Conservation (phyloP, 768 basidiomycete genomes). For the Termitomyces sp. region DNA sequence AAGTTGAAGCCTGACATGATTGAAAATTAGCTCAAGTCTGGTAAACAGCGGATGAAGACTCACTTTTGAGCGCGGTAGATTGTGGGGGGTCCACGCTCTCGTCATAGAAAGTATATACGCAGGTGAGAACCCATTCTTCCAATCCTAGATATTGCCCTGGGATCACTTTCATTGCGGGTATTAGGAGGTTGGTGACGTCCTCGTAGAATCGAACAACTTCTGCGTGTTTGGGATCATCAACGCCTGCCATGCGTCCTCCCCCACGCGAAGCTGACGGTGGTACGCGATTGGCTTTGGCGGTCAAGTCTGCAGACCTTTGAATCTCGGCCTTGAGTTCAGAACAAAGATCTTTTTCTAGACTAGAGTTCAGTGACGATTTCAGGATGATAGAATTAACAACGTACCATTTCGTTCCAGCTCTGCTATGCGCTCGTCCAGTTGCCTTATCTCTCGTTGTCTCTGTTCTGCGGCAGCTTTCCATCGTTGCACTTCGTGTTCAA, state of each 20-base stretch:
- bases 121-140: slow-evolving; percentile 63
- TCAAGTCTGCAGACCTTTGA: slow-evolving; percentile 43
- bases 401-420: slow-evolving; percentile 48
- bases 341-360: slow-evolving; percentile 46
- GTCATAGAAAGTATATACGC: slow-evolving; percentile 59
- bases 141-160: slow-evolving; percentile 35
- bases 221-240: slow-evolving; percentile 55
- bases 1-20: slow-evolving; percentile 57
- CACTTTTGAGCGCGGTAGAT: slow-evolving; percentile 33
- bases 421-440: slow-evolving; percentile 43
- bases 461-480: slow-evolving; percentile 41
- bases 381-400: slow-evolving; percentile 10
- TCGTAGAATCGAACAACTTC: slow-evolving; percentile 76
- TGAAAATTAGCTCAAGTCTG: not conserved
- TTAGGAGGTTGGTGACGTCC: slow-evolving; percentile 77
- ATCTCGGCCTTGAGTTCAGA: slow-evolving; percentile 64
- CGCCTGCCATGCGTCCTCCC: slow-evolving; percentile 30
- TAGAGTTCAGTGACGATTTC: slow-evolving; percentile 1
- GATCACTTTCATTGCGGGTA: slow-evolving; percentile 53
- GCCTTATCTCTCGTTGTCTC: slow-evolving; percentile 35
- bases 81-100: slow-evolving; percentile 25
- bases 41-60: slow-evolving; percentile 17
- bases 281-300: slow-evolving; percentile 39
- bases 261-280: slow-evolving; percentile 34
- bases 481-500: slow-evolving; percentile 45